phyloP scores from a whole-genome alignment of 2,329 filamentous ascomycete species.

The Trichoderma gracile region DNA sequence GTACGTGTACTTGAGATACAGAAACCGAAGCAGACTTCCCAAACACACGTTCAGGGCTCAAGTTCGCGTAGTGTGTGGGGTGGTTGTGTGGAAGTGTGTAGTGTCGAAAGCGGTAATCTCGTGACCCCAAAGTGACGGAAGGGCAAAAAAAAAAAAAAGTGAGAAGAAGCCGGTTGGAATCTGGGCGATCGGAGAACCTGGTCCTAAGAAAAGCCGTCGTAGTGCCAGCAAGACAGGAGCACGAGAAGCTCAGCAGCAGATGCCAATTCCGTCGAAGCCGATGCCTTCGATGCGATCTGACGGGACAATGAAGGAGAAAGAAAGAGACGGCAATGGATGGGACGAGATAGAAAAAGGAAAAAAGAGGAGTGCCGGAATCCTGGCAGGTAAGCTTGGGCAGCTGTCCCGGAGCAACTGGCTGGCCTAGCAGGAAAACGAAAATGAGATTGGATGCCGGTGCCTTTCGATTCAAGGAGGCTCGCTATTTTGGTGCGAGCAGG shows the following conservation, averaged over 20 bases:
- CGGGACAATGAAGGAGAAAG: neutral
- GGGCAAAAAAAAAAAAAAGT: neutral
- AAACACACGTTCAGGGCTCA: conserved; percentile 14
- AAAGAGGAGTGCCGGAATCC: conserved; percentile 22
- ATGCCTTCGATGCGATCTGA: conserved; percentile 2
- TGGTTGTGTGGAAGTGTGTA: neutral
- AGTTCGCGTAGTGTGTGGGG: conserved; percentile 20
- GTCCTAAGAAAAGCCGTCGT: neutral
- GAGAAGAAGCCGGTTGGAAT: neutral
- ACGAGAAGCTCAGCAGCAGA: neutral
- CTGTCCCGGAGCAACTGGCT: conserved; percentile 18
- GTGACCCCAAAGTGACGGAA: conserved; percentile 8
- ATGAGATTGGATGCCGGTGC: conserved; percentile 19
- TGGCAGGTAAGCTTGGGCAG: conserved; percentile 12
- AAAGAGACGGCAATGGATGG: conserved; percentile 3
- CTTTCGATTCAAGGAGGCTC: conserved; percentile 23
- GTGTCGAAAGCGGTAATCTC: conserved; percentile 20
- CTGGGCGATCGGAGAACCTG: neutral
- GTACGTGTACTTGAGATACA: neutral
- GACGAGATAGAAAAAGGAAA: conserved; percentile 18
- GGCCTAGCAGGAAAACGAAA: conserved; percentile 3
- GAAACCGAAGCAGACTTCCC: conserved; percentile 3
- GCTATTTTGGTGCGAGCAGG: conserved; percentile 24
- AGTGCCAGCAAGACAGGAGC: neutral
- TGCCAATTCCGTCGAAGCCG: conserved; percentile 17